Evolutionary conservation across 2,329 filamentous ascomycete genomes (phyloP).

Genomic region (Aspergillus awamori): DNA sequence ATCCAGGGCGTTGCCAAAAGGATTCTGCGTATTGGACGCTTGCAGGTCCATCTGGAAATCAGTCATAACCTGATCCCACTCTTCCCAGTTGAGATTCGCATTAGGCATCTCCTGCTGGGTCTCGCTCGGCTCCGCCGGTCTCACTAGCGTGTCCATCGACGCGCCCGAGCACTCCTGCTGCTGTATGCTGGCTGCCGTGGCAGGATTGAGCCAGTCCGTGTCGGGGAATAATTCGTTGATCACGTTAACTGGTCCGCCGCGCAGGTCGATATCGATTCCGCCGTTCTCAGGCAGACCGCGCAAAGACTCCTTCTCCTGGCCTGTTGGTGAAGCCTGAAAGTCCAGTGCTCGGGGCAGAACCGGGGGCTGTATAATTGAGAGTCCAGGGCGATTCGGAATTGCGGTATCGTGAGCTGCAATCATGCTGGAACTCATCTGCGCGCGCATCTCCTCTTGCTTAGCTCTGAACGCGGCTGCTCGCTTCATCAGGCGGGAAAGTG

Average conservation of each 20-base stretch:
- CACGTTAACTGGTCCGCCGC: slow-evolving; percentile 27
- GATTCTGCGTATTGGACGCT: slow-evolving; percentile 24
- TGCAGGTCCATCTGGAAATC: slow-evolving; percentile 43
- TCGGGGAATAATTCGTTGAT: slow-evolving; percentile 34
- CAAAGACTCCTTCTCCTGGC: slow-evolving; percentile 13
- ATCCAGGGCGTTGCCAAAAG: slow-evolving; percentile 29
- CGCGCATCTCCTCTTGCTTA: slow-evolving; percentile 46
- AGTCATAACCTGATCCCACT: slow-evolving; percentile 44
- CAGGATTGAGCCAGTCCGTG: slow-evolving; percentile 27
- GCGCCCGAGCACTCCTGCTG: slow-evolving; percentile 11
- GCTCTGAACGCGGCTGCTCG: slow-evolving; percentile 59
- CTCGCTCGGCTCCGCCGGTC: slow-evolving; percentile 10
- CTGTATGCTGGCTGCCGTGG: slow-evolving; percentile 17
- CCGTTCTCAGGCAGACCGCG: slow-evolving; percentile 11
- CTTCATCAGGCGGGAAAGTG: slow-evolving; percentile 62
- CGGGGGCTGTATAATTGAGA: slow-evolving; percentile 15
- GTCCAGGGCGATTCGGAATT: slow-evolving; percentile 8
- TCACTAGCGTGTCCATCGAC: slow-evolving; percentile 16
- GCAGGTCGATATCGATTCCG: slow-evolving; percentile 29
- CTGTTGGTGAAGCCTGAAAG: slow-evolving; percentile 11
- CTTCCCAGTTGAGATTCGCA: slow-evolving; percentile 34
- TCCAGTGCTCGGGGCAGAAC: slow-evolving; percentile 25
- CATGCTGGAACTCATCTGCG: slow-evolving; percentile 23
- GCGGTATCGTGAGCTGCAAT: slow-evolving; percentile 5
- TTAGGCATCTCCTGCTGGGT: slow-evolving; percentile 22